Percentiles rank a stretch among this genome's conserved stretches.
phyloP scores from a whole-genome alignment of 495 filamentous ascomycete species.

The Penicillium antarcticum region DNA sequence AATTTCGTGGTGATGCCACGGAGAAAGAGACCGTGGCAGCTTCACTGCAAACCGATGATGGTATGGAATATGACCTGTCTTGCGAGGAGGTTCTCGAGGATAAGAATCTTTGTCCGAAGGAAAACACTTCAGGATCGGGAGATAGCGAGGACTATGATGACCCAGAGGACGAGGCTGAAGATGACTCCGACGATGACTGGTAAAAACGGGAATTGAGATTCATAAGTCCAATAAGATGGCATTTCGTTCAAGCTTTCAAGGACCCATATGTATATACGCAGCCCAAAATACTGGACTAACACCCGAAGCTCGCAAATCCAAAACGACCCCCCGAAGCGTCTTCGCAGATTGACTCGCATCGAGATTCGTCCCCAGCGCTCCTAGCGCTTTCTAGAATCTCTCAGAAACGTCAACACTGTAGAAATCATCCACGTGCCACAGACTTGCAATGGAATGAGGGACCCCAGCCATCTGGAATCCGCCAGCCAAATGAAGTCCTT shows the following conservation, averaged over 20 bases:
- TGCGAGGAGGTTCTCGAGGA: conserved; percentile 1
- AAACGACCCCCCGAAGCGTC: neutral
- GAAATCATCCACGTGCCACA: conserved; percentile 4
- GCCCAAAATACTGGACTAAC: conserved; percentile 1
- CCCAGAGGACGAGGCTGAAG: neutral
- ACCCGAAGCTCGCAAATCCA: neutral
- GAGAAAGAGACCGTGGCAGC: neutral
- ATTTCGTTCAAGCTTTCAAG: neutral
- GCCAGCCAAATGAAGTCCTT: conserved; percentile 17
- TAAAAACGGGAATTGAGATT: neutral
- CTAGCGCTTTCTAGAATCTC: neutral
- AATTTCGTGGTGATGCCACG: neutral
- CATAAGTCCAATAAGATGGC: neutral
- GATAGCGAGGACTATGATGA: too few relatives aligned
- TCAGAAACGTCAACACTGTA: neutral
- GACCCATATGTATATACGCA: conserved; percentile 1
- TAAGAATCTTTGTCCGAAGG: neutral
- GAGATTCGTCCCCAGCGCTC: neutral
- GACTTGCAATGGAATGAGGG: conserved; percentile 13
- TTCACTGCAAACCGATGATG: neutral
- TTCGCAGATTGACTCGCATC: conserved; percentile 1
- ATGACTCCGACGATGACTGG: neutral
- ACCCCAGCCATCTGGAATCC: conserved; percentile 23
- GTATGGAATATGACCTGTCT: neutral
- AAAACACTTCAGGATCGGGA: too few relatives aligned